Evolutionary conservation across 228 moss, liverwort and hornwort genomes (phyloP), one percentile per base, ranked within the genome.

Genomic region (Sphagnum magellanicum): DNA sequence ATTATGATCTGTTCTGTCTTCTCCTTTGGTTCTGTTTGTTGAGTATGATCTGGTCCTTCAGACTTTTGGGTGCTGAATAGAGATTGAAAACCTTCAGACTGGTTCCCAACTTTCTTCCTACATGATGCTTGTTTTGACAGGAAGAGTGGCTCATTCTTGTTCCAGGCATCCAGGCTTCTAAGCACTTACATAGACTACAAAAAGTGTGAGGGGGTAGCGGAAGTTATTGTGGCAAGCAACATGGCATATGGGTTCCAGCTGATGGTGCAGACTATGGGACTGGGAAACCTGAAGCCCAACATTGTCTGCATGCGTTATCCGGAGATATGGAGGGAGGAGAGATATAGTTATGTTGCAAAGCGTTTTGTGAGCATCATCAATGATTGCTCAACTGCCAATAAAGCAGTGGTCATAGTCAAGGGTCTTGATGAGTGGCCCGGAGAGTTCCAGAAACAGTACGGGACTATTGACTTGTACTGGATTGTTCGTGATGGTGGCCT

Each of bases 351-450:
- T 52, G 89, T 98, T 51, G 94, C 98, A n/a, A 84, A 90, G 50
- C 88, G 89, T 66, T 98, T 98, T 60, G 91, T 92, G 72, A 76
- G 86, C 70, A 90, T 98, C 9, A 90, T 98, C 48, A 92, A 94
- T 67, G 92, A 98, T 81, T 98, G 98, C 69, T 98, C 98, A 59
- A 98, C 91, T 55, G 93, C 93, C 49, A 98, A 98, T 72, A 98
- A 98, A 76, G 98, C 98, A 12, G 98, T 98, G 55, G 98, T 98
- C 59, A 87, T 98, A 63, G 98, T 98, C n/a, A 98, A 94, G 74
- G 98, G 98, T n/a, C 90, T 98, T 7, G 98, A 98, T 72, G 98
- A 98, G 79, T 98, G 98, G 98, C 98, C 98, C 7, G 94, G 89
- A 11, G 98, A 98, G 74, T 83, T 80, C 63, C 88, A 98, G 68